Evolutionary conservation across 805 yeast species (phyloP).

Genomic region (Starmerella kuoi): DNA sequence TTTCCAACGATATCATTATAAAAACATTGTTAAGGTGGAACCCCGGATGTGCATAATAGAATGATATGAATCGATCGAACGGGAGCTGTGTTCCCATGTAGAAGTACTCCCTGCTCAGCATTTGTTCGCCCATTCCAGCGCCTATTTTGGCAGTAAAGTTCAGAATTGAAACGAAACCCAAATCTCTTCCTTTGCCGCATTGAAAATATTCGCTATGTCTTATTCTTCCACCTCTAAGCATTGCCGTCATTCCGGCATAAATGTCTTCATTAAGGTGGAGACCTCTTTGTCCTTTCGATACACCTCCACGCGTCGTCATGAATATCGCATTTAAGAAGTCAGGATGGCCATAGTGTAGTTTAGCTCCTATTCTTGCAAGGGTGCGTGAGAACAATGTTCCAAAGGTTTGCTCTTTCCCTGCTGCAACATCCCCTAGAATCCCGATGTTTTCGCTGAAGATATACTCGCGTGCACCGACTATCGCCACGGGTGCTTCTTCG

Average conservation of each 20-base stretch:
- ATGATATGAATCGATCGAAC: constrained; percentile 63
- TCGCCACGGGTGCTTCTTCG: constrained; percentile 48
- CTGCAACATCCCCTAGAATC: constrained; percentile 73
- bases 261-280: constrained; percentile 75
- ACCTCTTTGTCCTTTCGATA: constrained; percentile 74
- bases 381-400: constrained; percentile 78
- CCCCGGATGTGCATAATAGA: constrained; percentile 79
- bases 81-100: constrained; percentile 68
- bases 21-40: constrained; percentile 70
- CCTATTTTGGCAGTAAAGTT: constrained; percentile 78
- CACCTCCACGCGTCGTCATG: constrained; percentile 80
- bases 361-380: constrained; percentile 69
- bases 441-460: constrained; percentile 76
- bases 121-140: constrained; percentile 85
- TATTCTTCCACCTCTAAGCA: constrained; percentile 69
- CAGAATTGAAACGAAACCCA: constrained; percentile 72
- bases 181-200: constrained; percentile 79
- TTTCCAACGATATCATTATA: constrained; percentile 54
- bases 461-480: constrained; percentile 73
- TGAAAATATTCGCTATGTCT: constrained; percentile 74
- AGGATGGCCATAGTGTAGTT: constrained; percentile 78
- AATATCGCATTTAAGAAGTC: constrained; percentile 64
- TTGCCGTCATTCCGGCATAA: constrained; percentile 74
- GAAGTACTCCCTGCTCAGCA: constrained; percentile 70
- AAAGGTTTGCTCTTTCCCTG: constrained; percentile 80